Conservation (phyloP, 2,329 filamentous ascomycete genomes). For the Monosporascus sp. region DNA sequence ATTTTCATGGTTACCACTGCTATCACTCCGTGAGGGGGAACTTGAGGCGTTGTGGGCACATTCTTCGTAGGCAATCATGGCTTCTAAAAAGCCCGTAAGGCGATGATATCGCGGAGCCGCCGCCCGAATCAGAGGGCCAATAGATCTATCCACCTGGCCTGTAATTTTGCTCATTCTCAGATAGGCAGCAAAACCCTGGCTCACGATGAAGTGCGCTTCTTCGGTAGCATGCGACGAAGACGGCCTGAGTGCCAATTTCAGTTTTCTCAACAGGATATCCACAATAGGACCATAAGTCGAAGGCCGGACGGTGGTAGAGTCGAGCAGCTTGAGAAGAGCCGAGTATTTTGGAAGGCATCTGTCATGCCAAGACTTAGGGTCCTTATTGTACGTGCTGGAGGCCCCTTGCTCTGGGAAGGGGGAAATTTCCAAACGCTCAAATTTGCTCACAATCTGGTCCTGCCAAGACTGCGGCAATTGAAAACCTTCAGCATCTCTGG, state of each 20-base stretch:
- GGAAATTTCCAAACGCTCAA: conserved; percentile 58
- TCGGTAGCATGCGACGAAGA: conserved; percentile 54
- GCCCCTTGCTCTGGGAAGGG: conserved; percentile 60
- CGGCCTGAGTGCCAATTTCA: conserved; percentile 59
- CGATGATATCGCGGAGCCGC: conserved; percentile 62
- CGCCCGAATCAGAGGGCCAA: conserved; percentile 62
- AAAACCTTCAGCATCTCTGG: conserved; percentile 48
- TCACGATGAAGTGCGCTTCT: conserved; percentile 67
- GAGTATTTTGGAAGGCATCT: conserved; percentile 63
- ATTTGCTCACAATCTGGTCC: conserved; percentile 64
- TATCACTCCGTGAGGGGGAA: conserved; percentile 22
- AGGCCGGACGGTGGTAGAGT: conserved; percentile 57
- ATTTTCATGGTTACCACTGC: conserved; percentile 43
- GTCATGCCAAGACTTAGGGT: conserved; percentile 56
- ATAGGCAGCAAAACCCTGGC: conserved; percentile 69
- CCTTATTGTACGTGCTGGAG: conserved; percentile 45
- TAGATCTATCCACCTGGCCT: conserved; percentile 49
- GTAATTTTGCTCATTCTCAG: conserved; percentile 57
- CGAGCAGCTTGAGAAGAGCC: conserved; percentile 58
- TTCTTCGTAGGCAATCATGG: conserved; percentile 50
- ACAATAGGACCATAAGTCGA: conserved; percentile 62
- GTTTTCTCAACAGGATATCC: conserved; percentile 58
- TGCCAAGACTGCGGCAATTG: conserved; percentile 64
- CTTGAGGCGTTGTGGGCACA: conserved; percentile 19
- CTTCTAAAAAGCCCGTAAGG: conserved; percentile 60